Base-by-base conservation (phyloP, 208 protist species). In the Tritrichomonas foetus region DNA sequence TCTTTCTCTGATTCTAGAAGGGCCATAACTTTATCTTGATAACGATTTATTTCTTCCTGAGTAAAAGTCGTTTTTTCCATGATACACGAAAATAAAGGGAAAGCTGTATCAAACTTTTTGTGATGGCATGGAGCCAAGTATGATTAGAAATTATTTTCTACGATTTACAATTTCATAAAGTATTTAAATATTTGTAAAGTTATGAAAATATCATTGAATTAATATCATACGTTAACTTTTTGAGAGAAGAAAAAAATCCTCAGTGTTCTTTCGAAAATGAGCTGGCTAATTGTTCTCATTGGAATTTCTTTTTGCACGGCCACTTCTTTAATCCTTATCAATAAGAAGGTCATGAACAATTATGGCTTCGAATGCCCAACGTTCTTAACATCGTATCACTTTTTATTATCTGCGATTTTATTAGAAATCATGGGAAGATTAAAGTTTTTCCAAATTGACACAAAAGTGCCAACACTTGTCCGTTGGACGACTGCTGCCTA, bases 341-440 rank as follows among this genome's bases (percentile, higher is more conserved):
- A 69, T n/a, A 69, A 69, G 64, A n/a, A 69, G n/a, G 25, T 69
- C 8, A 69, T 69, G 64, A 69, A 69, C 25, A 69, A 69, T 16
- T 69, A 69, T 69, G 64, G 64, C 25, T 69, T 69, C 64, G 64
- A 69, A 69, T 69, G 64, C 64, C 64, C 64, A 69, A 69, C 64
- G 13, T 69, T 69, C 13, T 33, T 84, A 22, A 84, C 74, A 53
- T 33, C 41, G 5, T 47, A 47, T 84, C 74, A 84, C 53, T 84
- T 84, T 44, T 49, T 53, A 22, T 53, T 49, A 8, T 39, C 74
- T n/a, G 20, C 20, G 25, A 84, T 84, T 84, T 3, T 49, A 14
- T 53, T 49, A 9, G 14, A 33, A 22, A 53, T 84, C 53, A 84
- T 84, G 74, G n/a, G 41, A 53, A 49, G 36, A 53, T 11, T 84